phyloP scores from a whole-genome alignment of 495 filamentous ascomycete species.

The Annulohypoxylon nitens region DNA sequence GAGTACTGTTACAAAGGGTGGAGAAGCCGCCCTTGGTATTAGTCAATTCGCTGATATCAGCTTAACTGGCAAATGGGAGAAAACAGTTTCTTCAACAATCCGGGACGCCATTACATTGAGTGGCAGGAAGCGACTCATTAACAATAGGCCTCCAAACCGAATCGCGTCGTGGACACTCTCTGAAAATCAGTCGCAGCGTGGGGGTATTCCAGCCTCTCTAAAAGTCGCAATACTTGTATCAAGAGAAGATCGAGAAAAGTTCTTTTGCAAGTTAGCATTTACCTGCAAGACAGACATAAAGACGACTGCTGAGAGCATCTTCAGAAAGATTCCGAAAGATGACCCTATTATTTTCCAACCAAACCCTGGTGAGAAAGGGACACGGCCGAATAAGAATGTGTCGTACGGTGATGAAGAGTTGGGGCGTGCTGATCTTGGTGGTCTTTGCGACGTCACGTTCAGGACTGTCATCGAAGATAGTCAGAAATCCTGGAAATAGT shows the following conservation, averaged over 20 bases:
- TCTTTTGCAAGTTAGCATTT: conserved; percentile 13
- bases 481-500: conserved; percentile 1
- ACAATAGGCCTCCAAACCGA: conserved; percentile 9
- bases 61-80: conserved; percentile 7
- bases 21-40: background rate
- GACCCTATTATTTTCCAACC: conserved; percentile 11
- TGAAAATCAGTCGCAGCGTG: background rate
- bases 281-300: conserved; percentile 23
- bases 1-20: background rate
- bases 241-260: conserved; percentile 20
- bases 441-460: conserved; percentile 2
- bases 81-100: background rate
- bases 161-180: background rate
- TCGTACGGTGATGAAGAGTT: conserved; percentile 6
- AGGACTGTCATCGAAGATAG: background rate
- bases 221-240: conserved; percentile 18
- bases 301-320: conserved; percentile 5
- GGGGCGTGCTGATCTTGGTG: background rate
- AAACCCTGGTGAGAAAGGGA: conserved; percentile 10
- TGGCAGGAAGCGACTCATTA: conserved; percentile 3
- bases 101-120: background rate
- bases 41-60: background rate
- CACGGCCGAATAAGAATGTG: background rate
- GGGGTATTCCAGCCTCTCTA: conserved; percentile 9
- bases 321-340: conserved; percentile 11